These are phyloP conservation scores for Brassica incana DNA, from an alignment of 345 rosid genomes.

Conservation along the genomic window DNA sequence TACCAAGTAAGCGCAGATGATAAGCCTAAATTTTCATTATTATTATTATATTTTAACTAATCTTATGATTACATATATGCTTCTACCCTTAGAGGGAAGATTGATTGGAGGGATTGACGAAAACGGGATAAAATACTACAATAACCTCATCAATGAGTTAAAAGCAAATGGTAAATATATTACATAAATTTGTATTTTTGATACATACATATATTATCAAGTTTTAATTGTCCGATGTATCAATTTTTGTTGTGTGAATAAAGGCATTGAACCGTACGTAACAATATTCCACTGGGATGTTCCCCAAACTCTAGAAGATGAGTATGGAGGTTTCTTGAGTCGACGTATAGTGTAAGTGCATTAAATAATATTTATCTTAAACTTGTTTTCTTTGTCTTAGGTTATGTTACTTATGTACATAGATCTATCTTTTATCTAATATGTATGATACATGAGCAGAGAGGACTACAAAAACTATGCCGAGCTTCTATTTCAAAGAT, in stretches of 20 bases:
- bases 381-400: not conserved
- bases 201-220: not conserved
- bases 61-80: not conserved
- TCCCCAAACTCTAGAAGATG: slow-evolving; percentile 36
- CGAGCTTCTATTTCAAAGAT: slow-evolving; percentile 45
- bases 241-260: slow-evolving; percentile 6
- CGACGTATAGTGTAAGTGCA: slow-evolving; percentile 35
- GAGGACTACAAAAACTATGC: slow-evolving; percentile 3
- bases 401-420: not conserved
- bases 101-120: slow-evolving; percentile 44
- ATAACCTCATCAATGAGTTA: slow-evolving; percentile 29
- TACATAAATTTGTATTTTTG: not conserved
- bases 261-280: slow-evolving; percentile 38
- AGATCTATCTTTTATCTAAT: not conserved
- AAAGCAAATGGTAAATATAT: not conserved
- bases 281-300: slow-evolving; percentile 44
- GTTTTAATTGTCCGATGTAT: not conserved
- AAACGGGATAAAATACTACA: slow-evolving; percentile 49
- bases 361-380: not conserved
- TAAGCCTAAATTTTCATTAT: not conserved
- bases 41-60: not conserved
- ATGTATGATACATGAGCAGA: not conserved
- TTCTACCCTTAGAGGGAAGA: slow-evolving; percentile 41
- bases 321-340: slow-evolving; percentile 35
- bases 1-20: slow-evolving; percentile 28